These are phyloP conservation scores for Geotrichum restrictum DNA, from an alignment of 1,139 yeast species.

Conservation along the genomic window DNA sequence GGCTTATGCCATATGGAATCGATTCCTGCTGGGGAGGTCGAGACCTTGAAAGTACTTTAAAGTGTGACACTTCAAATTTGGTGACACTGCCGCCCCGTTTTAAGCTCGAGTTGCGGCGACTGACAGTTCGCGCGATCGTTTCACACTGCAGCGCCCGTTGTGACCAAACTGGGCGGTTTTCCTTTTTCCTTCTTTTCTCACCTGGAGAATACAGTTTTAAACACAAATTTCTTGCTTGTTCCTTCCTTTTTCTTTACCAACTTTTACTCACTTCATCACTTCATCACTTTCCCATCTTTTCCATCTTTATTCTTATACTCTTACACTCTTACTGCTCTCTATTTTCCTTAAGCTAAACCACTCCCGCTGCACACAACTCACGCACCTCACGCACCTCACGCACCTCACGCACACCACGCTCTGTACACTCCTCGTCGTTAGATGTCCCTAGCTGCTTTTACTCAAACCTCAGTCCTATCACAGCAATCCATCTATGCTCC, in stretches of 20 bases:
- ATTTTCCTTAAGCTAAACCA: not conserved
- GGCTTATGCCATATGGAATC: too few relatives aligned
- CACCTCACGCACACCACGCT: too few relatives aligned
- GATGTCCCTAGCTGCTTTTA: not conserved
- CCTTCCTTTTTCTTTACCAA: not conserved
- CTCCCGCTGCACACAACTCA: not conserved
- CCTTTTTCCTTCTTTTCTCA: constrained; percentile 1
- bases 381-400: not conserved
- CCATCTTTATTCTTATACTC: not conserved
- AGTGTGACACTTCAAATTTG: too few relatives aligned
- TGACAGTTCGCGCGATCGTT: too few relatives aligned
- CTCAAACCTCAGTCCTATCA: not conserved
- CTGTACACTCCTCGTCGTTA: not conserved
- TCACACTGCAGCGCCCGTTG: too few relatives aligned
- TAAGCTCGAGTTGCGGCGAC: too few relatives aligned
- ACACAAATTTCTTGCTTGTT: not conserved
- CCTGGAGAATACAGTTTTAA: too few relatives aligned
- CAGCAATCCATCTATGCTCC: constrained; percentile 11
- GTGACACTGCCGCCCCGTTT: too few relatives aligned
- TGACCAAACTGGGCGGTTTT: not conserved
- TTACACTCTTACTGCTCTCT: not conserved
- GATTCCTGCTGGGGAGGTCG: too few relatives aligned
- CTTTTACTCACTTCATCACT: not conserved
- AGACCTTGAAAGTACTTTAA: too few relatives aligned
- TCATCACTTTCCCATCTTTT: not conserved